Evolutionary conservation across 345 rosid genomes (phyloP).

Genomic region (Populus euphratica): DNA sequence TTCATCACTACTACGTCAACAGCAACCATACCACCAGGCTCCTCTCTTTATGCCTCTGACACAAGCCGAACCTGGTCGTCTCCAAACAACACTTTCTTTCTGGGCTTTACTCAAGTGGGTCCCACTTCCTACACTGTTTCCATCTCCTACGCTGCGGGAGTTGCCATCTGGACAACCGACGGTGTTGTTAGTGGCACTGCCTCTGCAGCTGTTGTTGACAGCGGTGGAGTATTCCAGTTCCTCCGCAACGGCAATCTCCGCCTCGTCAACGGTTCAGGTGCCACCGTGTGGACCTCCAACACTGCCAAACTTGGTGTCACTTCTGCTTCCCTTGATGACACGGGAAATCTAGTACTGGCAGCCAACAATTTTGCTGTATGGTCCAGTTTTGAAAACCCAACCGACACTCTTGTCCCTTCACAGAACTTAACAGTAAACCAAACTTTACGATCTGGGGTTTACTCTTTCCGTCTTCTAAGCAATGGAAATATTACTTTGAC

Average conservation of each 20-base stretch:
- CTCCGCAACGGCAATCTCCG: slow-evolving; percentile 45
- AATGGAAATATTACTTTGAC: slow-evolving; percentile 40
- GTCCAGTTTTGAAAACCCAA: slow-evolving; percentile 52
- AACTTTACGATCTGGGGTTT: slow-evolving; percentile 37
- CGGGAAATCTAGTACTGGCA: slow-evolving; percentile 39
- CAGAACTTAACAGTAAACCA: slow-evolving; percentile 36
- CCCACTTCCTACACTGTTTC: slow-evolving; percentile 41
- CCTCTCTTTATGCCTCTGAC: slow-evolving; percentile 42
- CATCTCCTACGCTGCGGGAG: slow-evolving; percentile 39
- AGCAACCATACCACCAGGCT: slow-evolving; percentile 35
- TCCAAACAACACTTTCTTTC: slow-evolving; percentile 33
- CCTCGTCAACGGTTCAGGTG: slow-evolving; percentile 52
- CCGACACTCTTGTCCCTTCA: slow-evolving; percentile 38
- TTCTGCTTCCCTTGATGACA: slow-evolving; percentile 45
- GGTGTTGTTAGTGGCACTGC: slow-evolving; percentile 6
- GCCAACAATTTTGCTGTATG: slow-evolving; percentile 22
- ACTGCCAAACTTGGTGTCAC: slow-evolving; percentile 35
- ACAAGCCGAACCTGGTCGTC: slow-evolving; percentile 40
- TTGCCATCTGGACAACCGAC: slow-evolving; percentile 41
- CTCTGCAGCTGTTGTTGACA: slow-evolving; percentile 35
- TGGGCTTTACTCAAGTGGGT: slow-evolving; percentile 31
- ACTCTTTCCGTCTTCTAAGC: slow-evolving; percentile 37
- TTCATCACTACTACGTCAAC: slow-evolving; percentile 1
- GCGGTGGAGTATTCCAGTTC: slow-evolving; percentile 39
- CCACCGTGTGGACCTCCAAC: slow-evolving; percentile 45